phyloP scores from a whole-genome alignment of 2,329 filamentous ascomycete genomes.

The Pestalotiopsis sp. region DNA sequence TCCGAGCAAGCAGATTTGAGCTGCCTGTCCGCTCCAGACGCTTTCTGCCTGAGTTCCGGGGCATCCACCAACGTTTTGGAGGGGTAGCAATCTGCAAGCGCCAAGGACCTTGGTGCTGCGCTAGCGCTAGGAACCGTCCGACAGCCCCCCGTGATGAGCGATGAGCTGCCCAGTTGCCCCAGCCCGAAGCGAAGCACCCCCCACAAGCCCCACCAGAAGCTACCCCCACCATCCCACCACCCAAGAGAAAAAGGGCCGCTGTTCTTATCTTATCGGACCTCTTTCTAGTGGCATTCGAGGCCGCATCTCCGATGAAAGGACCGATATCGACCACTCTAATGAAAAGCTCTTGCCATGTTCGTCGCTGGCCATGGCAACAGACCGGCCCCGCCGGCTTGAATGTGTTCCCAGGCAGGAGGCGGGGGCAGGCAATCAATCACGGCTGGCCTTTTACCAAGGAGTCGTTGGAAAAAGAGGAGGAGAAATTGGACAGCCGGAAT shows the following conservation, averaged over 20 bases:
- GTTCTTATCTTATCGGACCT: constrained; percentile 3
- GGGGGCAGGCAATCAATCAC: not conserved
- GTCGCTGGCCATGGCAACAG: not conserved
- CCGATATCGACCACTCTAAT: not conserved
- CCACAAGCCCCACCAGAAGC: not conserved
- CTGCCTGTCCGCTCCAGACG: not conserved
- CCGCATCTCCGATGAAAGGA: not conserved
- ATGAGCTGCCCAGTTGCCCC: not conserved
- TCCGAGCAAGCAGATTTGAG: not conserved
- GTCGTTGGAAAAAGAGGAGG: not conserved
- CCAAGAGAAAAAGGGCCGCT: not conserved
- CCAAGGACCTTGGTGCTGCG: not conserved
- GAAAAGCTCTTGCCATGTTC: not conserved
- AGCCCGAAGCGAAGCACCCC: not conserved
- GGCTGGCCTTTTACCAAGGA: not conserved
- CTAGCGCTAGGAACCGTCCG: not conserved
- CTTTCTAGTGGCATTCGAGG: not conserved
- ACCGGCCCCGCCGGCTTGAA: not conserved
- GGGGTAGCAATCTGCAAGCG: not conserved
- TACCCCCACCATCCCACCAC: not conserved
- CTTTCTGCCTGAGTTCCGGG: not conserved
- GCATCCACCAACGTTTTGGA: not conserved
- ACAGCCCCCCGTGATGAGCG: not conserved
- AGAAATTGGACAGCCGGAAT: not conserved
- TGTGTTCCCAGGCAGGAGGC: not conserved